Evolutionary conservation across 371 early-diverging fungal species (phyloP), one percentile per base, ranked within the genome.

Genomic region (Mortierella sp.): DNA sequence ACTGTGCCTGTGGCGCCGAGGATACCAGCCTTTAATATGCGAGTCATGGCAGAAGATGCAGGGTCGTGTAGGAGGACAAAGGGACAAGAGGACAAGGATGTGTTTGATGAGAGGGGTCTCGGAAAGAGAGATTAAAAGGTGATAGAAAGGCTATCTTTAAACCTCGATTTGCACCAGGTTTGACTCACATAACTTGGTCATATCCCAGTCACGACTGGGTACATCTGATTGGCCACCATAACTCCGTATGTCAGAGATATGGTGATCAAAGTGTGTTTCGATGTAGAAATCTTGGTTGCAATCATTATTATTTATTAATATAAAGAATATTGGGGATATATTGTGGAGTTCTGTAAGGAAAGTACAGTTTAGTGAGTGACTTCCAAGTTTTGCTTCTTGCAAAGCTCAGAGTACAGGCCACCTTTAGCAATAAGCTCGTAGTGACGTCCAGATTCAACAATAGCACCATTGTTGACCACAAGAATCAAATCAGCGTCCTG

Each of bases 1-100:
- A 98, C 99, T n/a, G 96, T 97, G 81, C 98, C 99, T 4, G 98
- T 98, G 45, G 97, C 97, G 76, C 98, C 98, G 64, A 98, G 94
- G 69, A 98, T 92, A 76, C 97, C 98, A 45, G 94, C 97, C 82
- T 91, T 93, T 65, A 83, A 70, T 77, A 74, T 70, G 22, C 67
- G 72, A 38, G 78, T 67, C 71, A 77, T 83, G 40, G 52, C 33
- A 24, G 67, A 36, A 13, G 15, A 13, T n/a, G 62, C 33, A 41
- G 38, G 47, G 47, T 36, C 36, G 38, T 41, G 38, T 22, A 2
- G 28, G 28, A 2, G 28, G 28, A 28, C 28, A 28, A 38, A 16
- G 28, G 28, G 28, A 28, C 28, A 28, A 38, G 22, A 11, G 41
- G 63, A 11, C 4, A 19, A 50, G 50, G 7, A 50, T 50, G n/a